A percentile compares a stretch with the other conserved stretches of the same genome.
These are phyloP conservation scores for Gryganskiella cystojenkinii DNA, from an alignment of 192 early-diverging fungal species.

Conservation along the genomic window DNA sequence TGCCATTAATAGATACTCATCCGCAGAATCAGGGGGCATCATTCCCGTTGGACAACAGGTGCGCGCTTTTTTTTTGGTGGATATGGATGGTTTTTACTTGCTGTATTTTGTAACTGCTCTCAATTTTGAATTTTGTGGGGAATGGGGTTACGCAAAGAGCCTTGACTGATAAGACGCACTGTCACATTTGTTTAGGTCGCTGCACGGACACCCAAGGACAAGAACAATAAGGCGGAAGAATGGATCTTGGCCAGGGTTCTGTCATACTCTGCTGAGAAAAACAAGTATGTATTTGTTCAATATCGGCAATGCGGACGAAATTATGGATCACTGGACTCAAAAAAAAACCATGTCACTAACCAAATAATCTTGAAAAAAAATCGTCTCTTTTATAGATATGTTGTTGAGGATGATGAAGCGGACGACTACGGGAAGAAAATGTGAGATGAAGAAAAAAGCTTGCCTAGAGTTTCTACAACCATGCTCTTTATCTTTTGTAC, in stretches of 20 bases:
- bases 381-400: conserved; percentile 58
- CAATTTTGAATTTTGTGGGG: too few relatives aligned
- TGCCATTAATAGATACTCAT: conserved; percentile 19
- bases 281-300: conserved; percentile 43
- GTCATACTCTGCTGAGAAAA: conserved; percentile 57
- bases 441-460: conserved; percentile 29
- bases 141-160: too few relatives aligned
- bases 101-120: not conserved
- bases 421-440: conserved; percentile 60
- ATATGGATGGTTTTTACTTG: not conserved
- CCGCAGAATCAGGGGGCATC: conserved; percentile 34
- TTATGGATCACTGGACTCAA: too few relatives aligned
- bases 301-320: too few relatives aligned
- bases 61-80: too few relatives aligned
- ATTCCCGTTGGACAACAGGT: conserved; percentile 50
- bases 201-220: conserved; percentile 60
- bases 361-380: not conserved
- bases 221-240: conserved; percentile 63
- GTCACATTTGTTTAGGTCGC: conserved; percentile 50
- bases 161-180: too few relatives aligned
- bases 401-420: conserved; percentile 67
- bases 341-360: not conserved
- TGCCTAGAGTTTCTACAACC: not conserved
- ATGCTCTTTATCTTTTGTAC: not conserved
- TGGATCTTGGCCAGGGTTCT: conserved; percentile 66